Evolutionary conservation across 2,329 filamentous ascomycete genomes (phyloP).

Genomic region (Huntiella bhutanensis): DNA sequence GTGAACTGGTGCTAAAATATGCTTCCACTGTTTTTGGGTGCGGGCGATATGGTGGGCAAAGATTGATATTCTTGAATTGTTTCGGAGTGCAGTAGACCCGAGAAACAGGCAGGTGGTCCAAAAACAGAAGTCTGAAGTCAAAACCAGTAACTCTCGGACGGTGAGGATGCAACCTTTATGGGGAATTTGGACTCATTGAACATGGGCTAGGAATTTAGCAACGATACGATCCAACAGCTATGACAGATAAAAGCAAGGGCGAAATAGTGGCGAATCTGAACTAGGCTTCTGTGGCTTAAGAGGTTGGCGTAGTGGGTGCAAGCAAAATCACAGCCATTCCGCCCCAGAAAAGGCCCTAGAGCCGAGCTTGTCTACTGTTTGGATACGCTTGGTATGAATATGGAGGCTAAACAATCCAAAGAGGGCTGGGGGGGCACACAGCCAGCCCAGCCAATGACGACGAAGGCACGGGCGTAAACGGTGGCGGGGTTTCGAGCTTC

Average conservation of each 20-base stretch:
- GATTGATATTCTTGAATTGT: no score
- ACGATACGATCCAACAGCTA: constrained; percentile 9
- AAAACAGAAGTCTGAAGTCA: background rate
- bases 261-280: background rate
- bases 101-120: background rate
- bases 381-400: background rate
- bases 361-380: background rate
- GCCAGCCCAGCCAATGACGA: constrained; percentile 5
- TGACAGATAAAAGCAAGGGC: constrained; percentile 8
- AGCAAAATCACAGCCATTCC: background rate
- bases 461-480: constrained; percentile 4
- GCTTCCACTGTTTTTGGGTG: no score
- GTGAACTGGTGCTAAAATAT: no score
- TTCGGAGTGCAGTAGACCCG: no score
- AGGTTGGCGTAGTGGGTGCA: background rate
- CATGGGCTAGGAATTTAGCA: constrained; percentile 1
- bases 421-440: background rate
- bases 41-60: no score
- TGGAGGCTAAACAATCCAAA: background rate
- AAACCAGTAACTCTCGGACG: background rate
- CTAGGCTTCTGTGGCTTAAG: no score
- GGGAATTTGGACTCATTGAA: constrained; percentile 1
- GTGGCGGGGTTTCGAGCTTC: constrained; percentile 4
- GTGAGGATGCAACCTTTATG: constrained; percentile 8
- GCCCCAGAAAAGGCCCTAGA: no score